Percentiles rank a stretch among this genome's conserved stretches.
Evolutionary conservation across 306 rosid species (phyloP).

Genomic region (Lithocarpus polystachyus): DNA sequence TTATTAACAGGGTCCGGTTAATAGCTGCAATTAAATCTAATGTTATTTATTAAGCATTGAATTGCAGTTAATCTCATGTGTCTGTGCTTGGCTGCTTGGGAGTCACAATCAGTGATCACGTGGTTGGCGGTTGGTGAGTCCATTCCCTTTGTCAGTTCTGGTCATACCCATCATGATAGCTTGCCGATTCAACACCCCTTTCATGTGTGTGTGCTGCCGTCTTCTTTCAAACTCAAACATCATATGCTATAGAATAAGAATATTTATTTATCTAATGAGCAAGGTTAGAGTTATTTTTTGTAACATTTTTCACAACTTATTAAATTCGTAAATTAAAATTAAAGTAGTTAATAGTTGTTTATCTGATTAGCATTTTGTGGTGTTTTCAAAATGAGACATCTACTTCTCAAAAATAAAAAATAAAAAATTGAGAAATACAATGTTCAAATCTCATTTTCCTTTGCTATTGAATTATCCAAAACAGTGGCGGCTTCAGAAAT

Average conservation of each 20-base stretch:
- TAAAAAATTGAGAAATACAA: too few species aligned
- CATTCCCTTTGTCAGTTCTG: not conserved
- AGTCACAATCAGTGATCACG: conserved; percentile 35
- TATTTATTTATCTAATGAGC: too few species aligned
- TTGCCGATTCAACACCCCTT: conserved; percentile 25
- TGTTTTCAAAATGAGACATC: too few species aligned
- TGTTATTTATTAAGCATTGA: not conserved
- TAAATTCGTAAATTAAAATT: too few species aligned
- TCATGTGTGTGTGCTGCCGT: conserved; percentile 9
- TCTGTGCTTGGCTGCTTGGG: conserved; percentile 6
- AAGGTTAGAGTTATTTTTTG: too few species aligned
- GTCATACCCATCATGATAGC: conserved; percentile 28
- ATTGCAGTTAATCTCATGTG: conserved; percentile 7
- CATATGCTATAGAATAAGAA: too few species aligned
- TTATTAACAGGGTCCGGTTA: not conserved
- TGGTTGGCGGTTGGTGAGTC: conserved; percentile 41
- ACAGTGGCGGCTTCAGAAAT: rapidly evolving
- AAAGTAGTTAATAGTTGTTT: too few species aligned
- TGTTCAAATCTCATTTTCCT: too few species aligned
- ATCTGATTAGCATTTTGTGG: too few species aligned
- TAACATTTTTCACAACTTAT: too few species aligned
- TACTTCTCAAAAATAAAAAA: too few species aligned
- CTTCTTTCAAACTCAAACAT: not conserved
- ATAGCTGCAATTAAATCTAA: not conserved
- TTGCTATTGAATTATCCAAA: too few species aligned